Evolutionary conservation across 208 protist genomes (phyloP).

Genomic region (Tetramitus jugosus): DNA sequence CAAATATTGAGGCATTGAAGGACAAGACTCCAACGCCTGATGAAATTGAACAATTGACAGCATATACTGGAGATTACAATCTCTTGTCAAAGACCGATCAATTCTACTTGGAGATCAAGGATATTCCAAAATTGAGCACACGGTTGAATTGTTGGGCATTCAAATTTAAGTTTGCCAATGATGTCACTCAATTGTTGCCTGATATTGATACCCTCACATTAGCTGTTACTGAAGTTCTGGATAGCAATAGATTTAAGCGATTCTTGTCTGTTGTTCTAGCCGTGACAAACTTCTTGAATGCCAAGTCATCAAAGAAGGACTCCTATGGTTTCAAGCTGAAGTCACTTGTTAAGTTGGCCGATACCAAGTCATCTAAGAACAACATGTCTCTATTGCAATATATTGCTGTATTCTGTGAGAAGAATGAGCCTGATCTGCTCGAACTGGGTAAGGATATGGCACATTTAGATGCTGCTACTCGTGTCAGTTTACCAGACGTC

Average conservation of each 20-base stretch:
- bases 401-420: not conserved
- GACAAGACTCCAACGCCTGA: conserved; percentile 10
- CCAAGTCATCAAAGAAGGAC: not conserved
- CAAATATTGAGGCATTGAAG: conserved; percentile 19
- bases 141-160: conserved; percentile 24
- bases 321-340: conserved; percentile 10
- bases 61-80: not conserved
- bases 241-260: not conserved
- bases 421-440: not conserved
- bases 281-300: conserved; percentile 26
- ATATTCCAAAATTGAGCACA: conserved; percentile 14
- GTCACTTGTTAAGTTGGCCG: not conserved
- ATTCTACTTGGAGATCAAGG: conserved; percentile 13
- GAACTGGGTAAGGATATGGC: not conserved
- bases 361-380: conserved; percentile 14
- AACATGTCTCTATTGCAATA: conserved; percentile 20
- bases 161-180: conserved; percentile 8
- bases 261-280: conserved; percentile 20
- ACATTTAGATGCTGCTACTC: not conserved
- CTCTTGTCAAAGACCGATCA: not conserved
- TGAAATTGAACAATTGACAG: conserved; percentile 1
- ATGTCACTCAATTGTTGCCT: not conserved
- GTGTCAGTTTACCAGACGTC: not conserved
- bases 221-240: not conserved
- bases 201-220: not conserved